phyloP scores from a whole-genome alignment of 2,329 filamentous ascomycete species.

The Pseudocercospora crystallina region DNA sequence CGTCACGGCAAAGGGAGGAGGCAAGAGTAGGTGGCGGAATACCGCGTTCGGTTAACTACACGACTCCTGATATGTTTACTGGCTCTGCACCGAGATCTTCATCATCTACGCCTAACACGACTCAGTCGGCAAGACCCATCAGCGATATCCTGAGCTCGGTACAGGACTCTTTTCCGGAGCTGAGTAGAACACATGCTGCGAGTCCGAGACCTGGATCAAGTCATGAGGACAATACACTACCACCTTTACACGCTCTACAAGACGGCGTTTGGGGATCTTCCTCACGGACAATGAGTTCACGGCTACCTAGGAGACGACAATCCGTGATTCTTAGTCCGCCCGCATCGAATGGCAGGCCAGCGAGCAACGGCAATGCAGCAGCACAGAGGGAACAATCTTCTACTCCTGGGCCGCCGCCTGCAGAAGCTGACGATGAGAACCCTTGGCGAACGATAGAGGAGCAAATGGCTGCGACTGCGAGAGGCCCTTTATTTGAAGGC shows the following conservation, averaged over 20 bases:
- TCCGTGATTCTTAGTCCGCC: conserved; percentile 41
- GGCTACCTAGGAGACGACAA: conserved; percentile 40
- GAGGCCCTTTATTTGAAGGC: conserved; percentile 37
- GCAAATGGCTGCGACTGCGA: conserved; percentile 38
- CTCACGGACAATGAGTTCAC: conserved; percentile 22
- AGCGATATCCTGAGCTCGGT: conserved; percentile 29
- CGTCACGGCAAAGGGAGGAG: conserved; percentile 44
- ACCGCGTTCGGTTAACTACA: conserved; percentile 47
- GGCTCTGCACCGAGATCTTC: conserved; percentile 11
- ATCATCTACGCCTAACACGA: conserved; percentile 15
- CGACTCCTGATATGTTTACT: conserved; percentile 33
- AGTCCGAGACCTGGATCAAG: conserved; percentile 11
- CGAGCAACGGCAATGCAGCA: conserved; percentile 6
- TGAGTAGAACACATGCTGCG: conserved; percentile 28
- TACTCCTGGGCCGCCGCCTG: conserved; percentile 4
- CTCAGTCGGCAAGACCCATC: conserved; percentile 21
- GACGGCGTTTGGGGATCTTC: conserved; percentile 16
- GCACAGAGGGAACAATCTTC: background rate
- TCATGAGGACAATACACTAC: conserved; percentile 10
- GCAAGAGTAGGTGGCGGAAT: conserved; percentile 37
- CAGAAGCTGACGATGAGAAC: conserved; percentile 36
- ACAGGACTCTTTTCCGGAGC: conserved; percentile 30
- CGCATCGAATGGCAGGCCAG: conserved; percentile 9
- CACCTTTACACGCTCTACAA: conserved; percentile 15
- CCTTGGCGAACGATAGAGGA: conserved; percentile 52